A percentile compares a stretch with the other conserved stretches of the same genome.
phyloP scores from a whole-genome alignment of 257 asterid genomes.

The Solanum pinnatisectum region DNA sequence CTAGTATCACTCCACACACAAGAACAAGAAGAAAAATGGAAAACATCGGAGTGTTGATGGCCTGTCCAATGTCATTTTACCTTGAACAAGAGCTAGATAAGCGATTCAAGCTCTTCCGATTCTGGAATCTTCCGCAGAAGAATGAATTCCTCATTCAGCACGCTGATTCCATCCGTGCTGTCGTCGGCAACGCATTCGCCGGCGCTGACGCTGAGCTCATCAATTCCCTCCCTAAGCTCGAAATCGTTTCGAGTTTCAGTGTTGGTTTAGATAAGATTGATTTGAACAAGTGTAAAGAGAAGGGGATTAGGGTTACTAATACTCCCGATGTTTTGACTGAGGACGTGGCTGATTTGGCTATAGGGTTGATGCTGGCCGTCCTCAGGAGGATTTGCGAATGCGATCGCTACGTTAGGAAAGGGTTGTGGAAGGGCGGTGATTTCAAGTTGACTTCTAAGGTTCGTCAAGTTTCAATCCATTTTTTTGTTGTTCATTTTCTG shows the following conservation, averaged over 20 bases:
- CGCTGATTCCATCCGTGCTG: slow-evolving; percentile 57
- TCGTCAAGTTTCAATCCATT: background rate
- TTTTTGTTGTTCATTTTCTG: background rate
- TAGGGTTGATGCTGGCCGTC: slow-evolving; percentile 62
- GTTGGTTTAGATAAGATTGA: slow-evolving; percentile 86
- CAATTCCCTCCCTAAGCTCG: slow-evolving; percentile 58
- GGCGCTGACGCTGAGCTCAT: slow-evolving; percentile 52
- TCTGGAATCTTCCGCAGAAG: slow-evolving; percentile 43
- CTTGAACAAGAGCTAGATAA: slow-evolving; percentile 56
- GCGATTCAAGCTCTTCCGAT: slow-evolving; percentile 60
- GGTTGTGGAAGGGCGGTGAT: slow-evolving; percentile 54
- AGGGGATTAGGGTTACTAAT: slow-evolving; percentile 74
- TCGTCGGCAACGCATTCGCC: slow-evolving; percentile 43
- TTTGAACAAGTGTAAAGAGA: slow-evolving; percentile 56
- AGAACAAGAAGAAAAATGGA: slow-evolving; percentile 27
- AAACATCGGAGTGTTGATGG: slow-evolving; percentile 51
- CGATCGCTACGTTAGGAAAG: slow-evolving; percentile 57
- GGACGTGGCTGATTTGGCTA: slow-evolving; percentile 89
- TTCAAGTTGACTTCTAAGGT: slow-evolving; percentile 70
- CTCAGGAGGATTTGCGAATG: slow-evolving; percentile 56
- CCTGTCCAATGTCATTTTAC: slow-evolving; percentile 45
- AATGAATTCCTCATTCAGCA: slow-evolving; percentile 38
- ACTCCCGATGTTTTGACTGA: slow-evolving; percentile 89
- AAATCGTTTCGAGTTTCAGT: slow-evolving; percentile 61
- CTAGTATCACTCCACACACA: background rate